Conservation (phyloP, 441 rosid species). For the Hura crepitans region DNA sequence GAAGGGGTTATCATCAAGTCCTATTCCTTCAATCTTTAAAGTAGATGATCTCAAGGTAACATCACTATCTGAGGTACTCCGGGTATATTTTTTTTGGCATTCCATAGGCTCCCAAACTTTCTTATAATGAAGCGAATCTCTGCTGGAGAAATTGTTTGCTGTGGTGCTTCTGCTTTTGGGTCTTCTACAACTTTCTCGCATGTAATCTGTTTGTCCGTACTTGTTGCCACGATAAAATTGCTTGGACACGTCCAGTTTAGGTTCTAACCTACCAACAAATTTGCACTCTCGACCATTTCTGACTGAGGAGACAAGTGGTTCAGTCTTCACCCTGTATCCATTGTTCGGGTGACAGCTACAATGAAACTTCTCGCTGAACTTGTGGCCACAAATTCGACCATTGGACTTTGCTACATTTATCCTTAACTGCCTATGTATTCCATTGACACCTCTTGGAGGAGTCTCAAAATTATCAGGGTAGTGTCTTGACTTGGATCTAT, state of each 20-base stretch:
- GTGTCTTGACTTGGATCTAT: slow-evolving; percentile 53
- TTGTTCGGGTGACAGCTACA: slow-evolving; percentile 61
- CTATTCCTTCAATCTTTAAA: slow-evolving; percentile 38
- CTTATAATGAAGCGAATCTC: slow-evolving; percentile 41
- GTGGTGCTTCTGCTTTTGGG: slow-evolving; percentile 43
- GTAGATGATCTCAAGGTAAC: slow-evolving; percentile 43
- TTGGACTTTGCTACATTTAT: slow-evolving; percentile 44
- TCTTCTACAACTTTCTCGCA: slow-evolving; percentile 53
- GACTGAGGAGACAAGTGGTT: slow-evolving; percentile 43
- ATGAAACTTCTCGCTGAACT: slow-evolving; percentile 55
- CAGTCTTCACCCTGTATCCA: slow-evolving; percentile 61
- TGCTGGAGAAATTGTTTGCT: slow-evolving; percentile 34
- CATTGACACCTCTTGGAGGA: slow-evolving; percentile 51
- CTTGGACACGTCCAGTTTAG: slow-evolving; percentile 47
- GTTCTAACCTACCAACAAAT: slow-evolving; percentile 45
- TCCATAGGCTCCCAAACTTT: slow-evolving; percentile 79
- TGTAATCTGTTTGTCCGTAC: slow-evolving; percentile 46
- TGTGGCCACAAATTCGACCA: slow-evolving; percentile 46
- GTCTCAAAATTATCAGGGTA: slow-evolving; percentile 50
- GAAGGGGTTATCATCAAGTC: slow-evolving; percentile 23
- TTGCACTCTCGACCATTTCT: slow-evolving; percentile 53
- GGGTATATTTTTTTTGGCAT: slow-evolving; percentile 50
- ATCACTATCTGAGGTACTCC: slow-evolving; percentile 58
- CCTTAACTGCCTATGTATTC: slow-evolving; percentile 48
- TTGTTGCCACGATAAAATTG: slow-evolving; percentile 57